Percentiles rank a stretch among this genome's conserved stretches.
Conservation (phyloP, 2,329 filamentous ascomycete species). For the Diaporthe batatas region DNA sequence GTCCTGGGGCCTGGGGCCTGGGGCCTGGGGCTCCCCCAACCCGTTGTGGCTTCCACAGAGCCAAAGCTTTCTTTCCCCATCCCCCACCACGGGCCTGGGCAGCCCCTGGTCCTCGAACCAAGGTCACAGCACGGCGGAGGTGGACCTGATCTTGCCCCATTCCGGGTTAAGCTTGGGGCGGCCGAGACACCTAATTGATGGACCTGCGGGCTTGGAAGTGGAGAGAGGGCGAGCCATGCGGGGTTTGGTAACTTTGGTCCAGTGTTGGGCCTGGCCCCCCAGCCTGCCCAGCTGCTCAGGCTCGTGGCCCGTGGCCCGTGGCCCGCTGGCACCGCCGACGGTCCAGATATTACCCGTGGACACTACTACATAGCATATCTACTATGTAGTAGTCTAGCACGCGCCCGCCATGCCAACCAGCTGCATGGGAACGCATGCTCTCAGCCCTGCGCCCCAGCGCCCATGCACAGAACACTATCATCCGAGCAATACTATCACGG, state of each 20-base stretch:
- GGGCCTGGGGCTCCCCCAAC: conserved; percentile 17
- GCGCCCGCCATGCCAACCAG: not conserved
- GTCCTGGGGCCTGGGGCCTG: conserved; percentile 7
- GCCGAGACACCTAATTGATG: conserved; percentile 40
- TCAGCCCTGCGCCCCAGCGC: no score
- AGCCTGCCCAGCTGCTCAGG: conserved; percentile 9
- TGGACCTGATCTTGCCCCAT: conserved; percentile 26
- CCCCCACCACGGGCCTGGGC: not conserved
- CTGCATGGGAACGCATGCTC: not conserved
- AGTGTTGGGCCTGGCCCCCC: conserved; percentile 17
- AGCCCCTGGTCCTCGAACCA: conserved; percentile 20
- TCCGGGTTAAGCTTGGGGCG: conserved; percentile 26
- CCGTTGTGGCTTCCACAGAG: not conserved
- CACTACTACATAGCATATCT: no score
- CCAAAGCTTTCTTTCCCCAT: conserved; percentile 8
- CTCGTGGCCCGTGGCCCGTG: not conserved
- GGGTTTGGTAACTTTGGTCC: conserved; percentile 15
- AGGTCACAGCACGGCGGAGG: conserved; percentile 20
- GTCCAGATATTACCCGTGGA: not conserved
- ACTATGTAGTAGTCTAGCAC: no score
- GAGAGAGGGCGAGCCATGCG: conserved; percentile 31
- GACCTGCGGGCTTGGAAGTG: conserved; percentile 33
- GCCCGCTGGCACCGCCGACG: not conserved
- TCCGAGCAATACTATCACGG: not conserved
- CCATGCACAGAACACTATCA: not conserved